These are phyloP conservation scores for Talaromyces islandicus DNA, from an alignment of 2,329 filamentous ascomycete genomes.

Conservation along the genomic window DNA sequence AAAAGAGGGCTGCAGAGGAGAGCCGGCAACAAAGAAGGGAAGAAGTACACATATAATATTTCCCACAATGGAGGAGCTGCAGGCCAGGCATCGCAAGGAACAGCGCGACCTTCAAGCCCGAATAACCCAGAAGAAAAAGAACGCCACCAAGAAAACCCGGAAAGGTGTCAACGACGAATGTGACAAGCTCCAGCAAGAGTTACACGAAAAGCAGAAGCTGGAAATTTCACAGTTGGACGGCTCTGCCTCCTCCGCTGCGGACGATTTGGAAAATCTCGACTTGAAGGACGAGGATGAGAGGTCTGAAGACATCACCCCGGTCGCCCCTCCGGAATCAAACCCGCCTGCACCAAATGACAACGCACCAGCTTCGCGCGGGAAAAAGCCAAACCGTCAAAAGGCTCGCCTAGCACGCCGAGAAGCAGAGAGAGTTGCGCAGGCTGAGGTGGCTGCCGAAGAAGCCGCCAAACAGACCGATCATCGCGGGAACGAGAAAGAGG, in stretches of 20 bases:
- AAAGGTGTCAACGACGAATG: slow-evolving; percentile 66
- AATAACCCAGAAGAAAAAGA: slow-evolving; percentile 94
- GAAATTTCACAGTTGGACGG: slow-evolving; percentile 45
- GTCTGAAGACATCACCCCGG: slow-evolving; percentile 11
- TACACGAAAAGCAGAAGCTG: slow-evolving; percentile 48
- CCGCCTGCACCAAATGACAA: slow-evolving; percentile 4
- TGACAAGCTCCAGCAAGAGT: slow-evolving; percentile 50
- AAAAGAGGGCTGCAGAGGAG: neutral
- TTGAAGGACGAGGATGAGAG: slow-evolving; percentile 23
- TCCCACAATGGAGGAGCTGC: slow-evolving; percentile 63
- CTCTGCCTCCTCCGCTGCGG: slow-evolving; percentile 15
- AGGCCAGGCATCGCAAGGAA: slow-evolving; percentile 79
- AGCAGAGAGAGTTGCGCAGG: slow-evolving; percentile 70
- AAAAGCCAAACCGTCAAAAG: slow-evolving; percentile 86
- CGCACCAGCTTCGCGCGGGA: slow-evolving; percentile 29
- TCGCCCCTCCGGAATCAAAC: neutral
- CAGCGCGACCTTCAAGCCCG: slow-evolving; percentile 77
- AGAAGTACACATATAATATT: neutral
- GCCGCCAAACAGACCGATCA: slow-evolving; percentile 68
- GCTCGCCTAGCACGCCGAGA: slow-evolving; percentile 83
- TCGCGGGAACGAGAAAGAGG: slow-evolving; percentile 61
- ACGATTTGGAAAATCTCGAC: slow-evolving; percentile 27
- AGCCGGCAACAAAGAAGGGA: neutral
- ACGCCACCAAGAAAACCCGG: slow-evolving; percentile 75
- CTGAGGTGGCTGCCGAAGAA: slow-evolving; percentile 65